These are phyloP conservation scores for Bretziella fagacearum DNA, from an alignment of 2,329 filamentous ascomycete genomes.

Conservation along the genomic window DNA sequence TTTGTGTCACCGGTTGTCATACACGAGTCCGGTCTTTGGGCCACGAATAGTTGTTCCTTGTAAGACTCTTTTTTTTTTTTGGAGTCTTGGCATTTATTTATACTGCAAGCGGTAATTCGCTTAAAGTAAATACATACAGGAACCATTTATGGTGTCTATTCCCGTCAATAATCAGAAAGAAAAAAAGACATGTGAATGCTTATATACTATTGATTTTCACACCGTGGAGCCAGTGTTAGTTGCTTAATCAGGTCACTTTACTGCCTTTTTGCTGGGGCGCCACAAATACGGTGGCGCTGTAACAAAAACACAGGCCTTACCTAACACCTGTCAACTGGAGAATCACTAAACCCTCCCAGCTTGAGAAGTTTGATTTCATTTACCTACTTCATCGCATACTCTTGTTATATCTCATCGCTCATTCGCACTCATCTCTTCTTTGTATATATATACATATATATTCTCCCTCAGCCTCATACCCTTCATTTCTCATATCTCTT, in stretches of 20 bases:
- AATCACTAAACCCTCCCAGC: neutral
- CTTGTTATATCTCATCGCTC: too few relatives aligned
- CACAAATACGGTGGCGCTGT: constrained; percentile 2
- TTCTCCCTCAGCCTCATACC: neutral
- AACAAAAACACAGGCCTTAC: neutral
- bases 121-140: too few relatives aligned
- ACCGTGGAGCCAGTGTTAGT: constrained; percentile 1
- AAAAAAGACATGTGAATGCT: too few relatives aligned
- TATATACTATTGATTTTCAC: too few relatives aligned
- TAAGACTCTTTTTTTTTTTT: too few relatives aligned
- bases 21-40: too few relatives aligned
- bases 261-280: neutral
- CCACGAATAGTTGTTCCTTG: too few relatives aligned
- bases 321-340: constrained; percentile 11
- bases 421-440: neutral
- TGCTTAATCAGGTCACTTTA: constrained; percentile 2
- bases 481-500: neutral
- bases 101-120: too few relatives aligned
- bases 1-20: too few relatives aligned
- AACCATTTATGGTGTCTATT: too few relatives aligned
- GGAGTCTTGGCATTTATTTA: too few relatives aligned
- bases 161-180: too few relatives aligned
- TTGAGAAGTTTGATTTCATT: neutral
- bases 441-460: neutral
- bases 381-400: neutral